Conservation (phyloP, 495 filamentous ascomycete genomes). For the Neurospora sp. region DNA sequence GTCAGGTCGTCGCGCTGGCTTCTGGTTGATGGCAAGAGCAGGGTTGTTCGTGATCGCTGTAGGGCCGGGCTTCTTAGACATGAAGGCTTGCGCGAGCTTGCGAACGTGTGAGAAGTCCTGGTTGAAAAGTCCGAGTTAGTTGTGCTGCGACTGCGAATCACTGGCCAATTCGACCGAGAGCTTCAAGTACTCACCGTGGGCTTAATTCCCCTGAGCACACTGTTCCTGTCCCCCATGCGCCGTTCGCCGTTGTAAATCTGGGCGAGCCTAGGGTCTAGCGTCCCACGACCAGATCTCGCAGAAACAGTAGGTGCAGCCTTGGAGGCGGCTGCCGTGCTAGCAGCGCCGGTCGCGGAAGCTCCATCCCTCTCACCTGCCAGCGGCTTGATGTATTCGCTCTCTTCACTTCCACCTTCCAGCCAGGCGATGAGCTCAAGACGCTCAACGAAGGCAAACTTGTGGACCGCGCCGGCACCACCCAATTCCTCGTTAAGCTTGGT, state of each 20-base stretch:
- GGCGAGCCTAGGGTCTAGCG: slow-evolving; percentile 66
- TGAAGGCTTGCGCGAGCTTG: slow-evolving; percentile 73
- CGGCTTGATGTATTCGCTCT: slow-evolving; percentile 84
- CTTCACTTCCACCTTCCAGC: slow-evolving; percentile 81
- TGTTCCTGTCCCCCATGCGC: slow-evolving; percentile 87
- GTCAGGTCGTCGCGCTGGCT: slow-evolving; percentile 55
- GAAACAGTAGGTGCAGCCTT: slow-evolving; percentile 39
- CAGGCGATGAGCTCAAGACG: slow-evolving; percentile 82
- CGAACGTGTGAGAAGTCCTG: slow-evolving; percentile 94
- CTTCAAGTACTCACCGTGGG: slow-evolving; percentile 55
- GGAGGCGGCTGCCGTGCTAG: slow-evolving; percentile 34
- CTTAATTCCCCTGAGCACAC: slow-evolving; percentile 75
- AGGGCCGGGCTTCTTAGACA: slow-evolving; percentile 46
- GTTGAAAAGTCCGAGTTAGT: not conserved
- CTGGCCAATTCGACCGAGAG: not conserved
- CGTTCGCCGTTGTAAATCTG: slow-evolving; percentile 88
- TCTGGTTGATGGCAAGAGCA: slow-evolving; percentile 36
- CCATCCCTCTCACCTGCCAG: slow-evolving; percentile 53
- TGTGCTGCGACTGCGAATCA: not conserved
- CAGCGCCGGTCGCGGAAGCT: slow-evolving; percentile 32
- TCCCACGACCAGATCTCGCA: slow-evolving; percentile 45
- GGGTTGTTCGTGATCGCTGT: slow-evolving; percentile 26
- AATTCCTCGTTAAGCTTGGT: slow-evolving; percentile 74
- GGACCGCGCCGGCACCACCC: slow-evolving; percentile 50
- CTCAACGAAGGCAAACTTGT: slow-evolving; percentile 82